These are phyloP conservation scores for Pichia terricola DNA, from an alignment of 1,139 yeast genomes.

Conservation along the genomic window DNA sequence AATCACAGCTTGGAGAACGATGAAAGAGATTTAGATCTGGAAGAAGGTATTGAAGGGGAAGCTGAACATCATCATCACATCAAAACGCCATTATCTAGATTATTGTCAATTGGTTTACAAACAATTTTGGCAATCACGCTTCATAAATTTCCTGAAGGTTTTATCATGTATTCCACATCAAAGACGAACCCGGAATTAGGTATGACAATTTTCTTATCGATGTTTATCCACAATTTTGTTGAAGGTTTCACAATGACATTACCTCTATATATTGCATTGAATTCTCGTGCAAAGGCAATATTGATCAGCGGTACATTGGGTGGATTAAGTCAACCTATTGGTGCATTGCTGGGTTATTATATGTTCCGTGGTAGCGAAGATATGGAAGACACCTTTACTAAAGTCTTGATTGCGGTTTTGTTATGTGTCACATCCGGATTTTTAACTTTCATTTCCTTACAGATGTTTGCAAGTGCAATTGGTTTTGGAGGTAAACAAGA, in stretches of 20 bases:
- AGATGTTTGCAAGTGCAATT: conserved; percentile 76
- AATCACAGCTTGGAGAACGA: not conserved
- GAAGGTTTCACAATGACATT: conserved; percentile 94
- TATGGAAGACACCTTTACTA: conserved; percentile 8
- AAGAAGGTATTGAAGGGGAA: conserved; percentile 10
- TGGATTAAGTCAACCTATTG: conserved; percentile 80
- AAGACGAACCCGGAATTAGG: conserved; percentile 70
- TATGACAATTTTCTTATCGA: conserved; percentile 67
- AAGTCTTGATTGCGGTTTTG: conserved; percentile 48
- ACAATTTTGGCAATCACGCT: conserved; percentile 81
- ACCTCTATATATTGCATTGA: conserved; percentile 70
- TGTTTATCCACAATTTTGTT: conserved; percentile 83
- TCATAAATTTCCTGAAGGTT: conserved; percentile 94
- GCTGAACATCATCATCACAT: conserved; percentile 67
- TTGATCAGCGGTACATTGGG: conserved; percentile 61
- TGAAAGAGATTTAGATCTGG: conserved; percentile 1
- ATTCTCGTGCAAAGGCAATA: conserved; percentile 56
- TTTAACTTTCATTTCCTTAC: conserved; percentile 66
- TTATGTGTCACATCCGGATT: conserved; percentile 80
- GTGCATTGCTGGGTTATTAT: conserved; percentile 66
- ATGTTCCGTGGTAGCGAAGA: conserved; percentile 35
- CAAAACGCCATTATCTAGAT: conserved; percentile 64
- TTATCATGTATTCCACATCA: conserved; percentile 73
- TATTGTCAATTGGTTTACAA: conserved; percentile 80
- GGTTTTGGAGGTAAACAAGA: conserved; percentile 57